phyloP scores from a whole-genome alignment of 495 filamentous ascomycete species.

The Chaetomium tenue region DNA sequence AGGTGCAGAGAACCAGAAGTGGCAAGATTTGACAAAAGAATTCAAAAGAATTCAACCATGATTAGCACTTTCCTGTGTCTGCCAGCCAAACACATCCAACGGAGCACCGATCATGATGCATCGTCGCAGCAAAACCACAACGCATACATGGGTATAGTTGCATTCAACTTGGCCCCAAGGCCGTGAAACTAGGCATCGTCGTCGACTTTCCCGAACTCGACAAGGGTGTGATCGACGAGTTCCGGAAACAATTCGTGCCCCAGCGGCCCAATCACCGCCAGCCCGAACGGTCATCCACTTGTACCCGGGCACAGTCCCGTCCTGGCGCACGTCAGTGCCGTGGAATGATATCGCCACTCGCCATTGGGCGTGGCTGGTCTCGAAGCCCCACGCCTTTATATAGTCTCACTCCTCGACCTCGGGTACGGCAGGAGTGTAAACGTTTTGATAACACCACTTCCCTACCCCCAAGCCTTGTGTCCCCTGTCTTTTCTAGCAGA shows the following conservation, averaged over 20 bases:
- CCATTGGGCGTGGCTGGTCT: slow-evolving; percentile 26
- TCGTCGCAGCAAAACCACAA: not conserved
- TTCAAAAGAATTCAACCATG: not conserved
- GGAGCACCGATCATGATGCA: not conserved
- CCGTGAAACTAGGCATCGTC: slow-evolving; percentile 15
- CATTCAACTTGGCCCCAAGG: not conserved
- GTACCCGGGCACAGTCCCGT: slow-evolving; percentile 25
- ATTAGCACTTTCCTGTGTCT: not conserved
- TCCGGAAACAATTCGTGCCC: slow-evolving; percentile 43
- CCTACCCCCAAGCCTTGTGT: slow-evolving; percentile 15
- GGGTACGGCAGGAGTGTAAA: slow-evolving; percentile 26
- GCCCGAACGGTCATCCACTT: slow-evolving; percentile 29
- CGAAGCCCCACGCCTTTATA: slow-evolving; percentile 32
- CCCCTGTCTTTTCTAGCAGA: slow-evolving; percentile 30
- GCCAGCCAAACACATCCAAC: slow-evolving; percentile 3
- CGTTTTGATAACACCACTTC: slow-evolving; percentile 24
- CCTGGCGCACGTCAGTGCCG: slow-evolving; percentile 21
- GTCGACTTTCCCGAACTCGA: slow-evolving; percentile 24
- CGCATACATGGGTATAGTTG: not conserved
- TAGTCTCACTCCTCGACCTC: slow-evolving; percentile 29
- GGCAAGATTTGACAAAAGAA: slow-evolving; percentile 6
- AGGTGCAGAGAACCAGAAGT: slow-evolving; percentile 8
- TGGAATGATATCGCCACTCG: slow-evolving; percentile 35
- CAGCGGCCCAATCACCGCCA: slow-evolving; percentile 31
- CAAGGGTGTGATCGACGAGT: slow-evolving; percentile 27